phyloP scores from a whole-genome alignment of 441 rosid genomes.

The Brassica balearica region DNA sequence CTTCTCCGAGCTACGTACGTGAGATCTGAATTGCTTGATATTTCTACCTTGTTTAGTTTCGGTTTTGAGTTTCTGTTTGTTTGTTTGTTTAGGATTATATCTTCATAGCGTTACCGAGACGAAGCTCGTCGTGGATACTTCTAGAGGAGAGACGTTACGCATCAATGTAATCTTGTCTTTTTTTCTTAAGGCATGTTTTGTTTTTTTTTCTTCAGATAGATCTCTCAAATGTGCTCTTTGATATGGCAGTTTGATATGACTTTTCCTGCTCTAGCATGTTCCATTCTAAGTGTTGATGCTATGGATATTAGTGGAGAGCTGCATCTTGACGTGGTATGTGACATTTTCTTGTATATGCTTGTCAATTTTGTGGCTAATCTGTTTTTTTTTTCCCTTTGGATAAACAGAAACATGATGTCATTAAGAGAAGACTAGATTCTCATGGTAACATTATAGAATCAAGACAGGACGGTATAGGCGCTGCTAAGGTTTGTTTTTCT shows the following conservation, averaged over 20 bases:
- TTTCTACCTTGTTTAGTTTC: not conserved
- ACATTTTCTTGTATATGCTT: not conserved
- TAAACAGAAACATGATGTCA: slow-evolving; percentile 87
- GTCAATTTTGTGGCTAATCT: slow-evolving; percentile 21
- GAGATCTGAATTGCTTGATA: not conserved
- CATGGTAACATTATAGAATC: slow-evolving; percentile 81
- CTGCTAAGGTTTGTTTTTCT: slow-evolving; percentile 71
- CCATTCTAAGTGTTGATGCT: slow-evolving; percentile 92
- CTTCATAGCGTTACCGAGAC: slow-evolving; percentile 86
- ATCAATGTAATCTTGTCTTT: slow-evolving; percentile 55
- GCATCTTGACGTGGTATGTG: slow-evolving; percentile 90
- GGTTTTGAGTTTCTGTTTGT: not conserved
- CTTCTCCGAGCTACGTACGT: slow-evolving; percentile 92
- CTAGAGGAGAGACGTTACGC: slow-evolving; percentile 88
- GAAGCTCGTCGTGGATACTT: slow-evolving; percentile 90
- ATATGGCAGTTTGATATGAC: slow-evolving; percentile 86
- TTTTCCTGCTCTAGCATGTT: slow-evolving; percentile 95
- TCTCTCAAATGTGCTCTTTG: slow-evolving; percentile 22
- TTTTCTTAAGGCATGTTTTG: not conserved
- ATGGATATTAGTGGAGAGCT: slow-evolving; percentile 98
- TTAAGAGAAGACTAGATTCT: slow-evolving; percentile 81
- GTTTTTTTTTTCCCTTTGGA: not conserved
- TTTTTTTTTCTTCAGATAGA: not conserved
- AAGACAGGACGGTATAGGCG: slow-evolving; percentile 86
- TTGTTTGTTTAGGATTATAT: slow-evolving; percentile 64